A percentile compares a stretch with the other conserved stretches of the same genome.
Conservation (phyloP, 1,284 basidiomycete species). For the Irpex lacteus region DNA sequence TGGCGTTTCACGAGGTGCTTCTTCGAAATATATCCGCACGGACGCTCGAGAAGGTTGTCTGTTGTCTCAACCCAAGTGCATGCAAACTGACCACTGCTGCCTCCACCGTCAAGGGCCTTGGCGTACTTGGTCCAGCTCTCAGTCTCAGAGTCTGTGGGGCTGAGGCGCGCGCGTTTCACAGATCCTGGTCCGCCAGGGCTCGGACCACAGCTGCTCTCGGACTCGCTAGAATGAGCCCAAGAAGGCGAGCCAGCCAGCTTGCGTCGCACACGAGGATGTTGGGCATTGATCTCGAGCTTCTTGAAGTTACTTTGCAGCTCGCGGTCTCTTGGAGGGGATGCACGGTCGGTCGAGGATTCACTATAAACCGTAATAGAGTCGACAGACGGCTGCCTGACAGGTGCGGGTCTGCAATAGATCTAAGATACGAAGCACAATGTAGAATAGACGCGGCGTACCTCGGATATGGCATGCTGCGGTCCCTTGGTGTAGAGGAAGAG, state of each 20-base stretch:
- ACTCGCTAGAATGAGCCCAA: slow-evolving; percentile 14
- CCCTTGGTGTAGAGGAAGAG: slow-evolving; percentile 5
- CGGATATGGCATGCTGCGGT: slow-evolving; percentile 6
- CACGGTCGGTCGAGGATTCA: not conserved
- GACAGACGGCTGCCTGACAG: not conserved
- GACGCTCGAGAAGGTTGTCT: slow-evolving; percentile 5
- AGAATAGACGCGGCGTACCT: slow-evolving; percentile 2
- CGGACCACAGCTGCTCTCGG: slow-evolving; percentile 11
- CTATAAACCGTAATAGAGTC: not conserved
- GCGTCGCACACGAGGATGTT: slow-evolving; percentile 6
- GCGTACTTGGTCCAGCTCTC: slow-evolving; percentile 23
- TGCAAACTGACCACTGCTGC: slow-evolving; percentile 19
- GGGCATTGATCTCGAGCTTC: slow-evolving; percentile 5
- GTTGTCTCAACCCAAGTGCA: slow-evolving; percentile 26
- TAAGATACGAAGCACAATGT: not conserved
- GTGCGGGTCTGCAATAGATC: not conserved
- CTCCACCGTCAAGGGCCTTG: slow-evolving; percentile 11
- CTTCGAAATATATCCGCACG: slow-evolving; percentile 53
- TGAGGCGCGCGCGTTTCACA: slow-evolving; percentile 8
- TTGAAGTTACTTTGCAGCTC: slow-evolving; percentile 13
- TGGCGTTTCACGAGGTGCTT: slow-evolving; percentile 70
- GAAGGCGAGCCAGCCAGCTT: slow-evolving; percentile 7
- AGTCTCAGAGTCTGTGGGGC: slow-evolving; percentile 13
- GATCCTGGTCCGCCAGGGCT: slow-evolving; percentile 8
- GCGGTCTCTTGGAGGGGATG: slow-evolving; percentile 8